Conservation (phyloP, 2,329 filamentous ascomycete genomes). For the Septoria petroselini region DNA sequence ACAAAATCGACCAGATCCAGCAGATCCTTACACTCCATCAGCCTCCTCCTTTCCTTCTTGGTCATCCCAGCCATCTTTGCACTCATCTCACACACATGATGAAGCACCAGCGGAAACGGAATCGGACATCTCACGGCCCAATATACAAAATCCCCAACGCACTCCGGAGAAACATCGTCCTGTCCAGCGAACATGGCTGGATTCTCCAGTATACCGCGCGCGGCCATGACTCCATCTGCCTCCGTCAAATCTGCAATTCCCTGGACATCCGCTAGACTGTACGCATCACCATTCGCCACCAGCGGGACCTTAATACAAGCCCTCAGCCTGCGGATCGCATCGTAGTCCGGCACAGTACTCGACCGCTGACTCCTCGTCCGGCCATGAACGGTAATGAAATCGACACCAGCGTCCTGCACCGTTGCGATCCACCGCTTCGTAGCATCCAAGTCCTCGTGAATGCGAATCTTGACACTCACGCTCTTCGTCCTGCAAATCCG, state of each 20-base stretch:
- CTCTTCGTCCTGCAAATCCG: conserved; percentile 50
- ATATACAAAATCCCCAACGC: conserved; percentile 61
- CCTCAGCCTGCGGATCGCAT: conserved; percentile 58
- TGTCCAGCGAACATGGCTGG: conserved; percentile 62
- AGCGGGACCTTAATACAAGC: conserved; percentile 57
- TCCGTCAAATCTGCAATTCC: conserved; percentile 36
- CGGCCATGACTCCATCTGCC: conserved; percentile 62
- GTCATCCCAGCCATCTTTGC: conserved; percentile 56
- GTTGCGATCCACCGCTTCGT: conserved; percentile 61
- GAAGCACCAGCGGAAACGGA: conserved; percentile 61
- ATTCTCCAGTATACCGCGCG: conserved; percentile 64
- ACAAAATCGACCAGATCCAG: conserved; percentile 38
- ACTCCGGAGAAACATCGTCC: conserved; percentile 59
- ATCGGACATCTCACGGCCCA: conserved; percentile 56
- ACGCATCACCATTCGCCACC: conserved; percentile 67
- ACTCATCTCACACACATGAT: conserved; percentile 68
- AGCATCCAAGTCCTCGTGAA: conserved; percentile 59
- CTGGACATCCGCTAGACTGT: conserved; percentile 48
- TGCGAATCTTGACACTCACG: conserved; percentile 68
- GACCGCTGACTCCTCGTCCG: conserved; percentile 61
- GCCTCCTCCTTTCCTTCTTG: conserved; percentile 32
- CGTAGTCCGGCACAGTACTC: conserved; percentile 59
- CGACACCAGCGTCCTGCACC: conserved; percentile 59
- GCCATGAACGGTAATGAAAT: conserved; percentile 69
- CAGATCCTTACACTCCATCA: conserved; percentile 36